phyloP scores from a whole-genome alignment of 2,329 filamentous ascomycete species.

The Neurospora sp. region DNA sequence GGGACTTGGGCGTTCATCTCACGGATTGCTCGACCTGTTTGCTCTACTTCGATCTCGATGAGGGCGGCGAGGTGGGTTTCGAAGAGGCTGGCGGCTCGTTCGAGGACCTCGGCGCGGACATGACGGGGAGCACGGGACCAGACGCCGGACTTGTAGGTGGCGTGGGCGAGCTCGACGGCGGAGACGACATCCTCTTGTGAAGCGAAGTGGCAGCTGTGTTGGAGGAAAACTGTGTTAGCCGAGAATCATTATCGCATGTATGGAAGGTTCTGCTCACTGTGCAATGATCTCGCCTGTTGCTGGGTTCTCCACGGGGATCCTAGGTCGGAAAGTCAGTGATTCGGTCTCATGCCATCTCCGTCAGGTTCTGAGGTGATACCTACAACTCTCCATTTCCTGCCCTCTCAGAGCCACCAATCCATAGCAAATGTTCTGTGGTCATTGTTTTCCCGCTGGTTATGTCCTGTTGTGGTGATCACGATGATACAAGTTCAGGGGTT shows the following conservation, averaged over 20 bases:
- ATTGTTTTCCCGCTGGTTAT: neutral
- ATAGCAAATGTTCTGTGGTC: neutral
- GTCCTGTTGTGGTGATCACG: neutral
- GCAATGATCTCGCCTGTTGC: conserved; percentile 20
- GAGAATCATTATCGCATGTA: neutral
- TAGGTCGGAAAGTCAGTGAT: conserved; percentile 1
- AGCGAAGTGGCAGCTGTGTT: conserved; percentile 36
- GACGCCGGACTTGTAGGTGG: conserved; percentile 37
- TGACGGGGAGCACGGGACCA: conserved; percentile 51
- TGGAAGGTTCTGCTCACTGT: conserved; percentile 5
- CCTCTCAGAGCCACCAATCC: neutral
- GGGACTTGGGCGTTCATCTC: conserved; percentile 64
- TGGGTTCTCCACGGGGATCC: conserved; percentile 20
- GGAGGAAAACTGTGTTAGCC: neutral
- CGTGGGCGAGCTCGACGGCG: conserved; percentile 32
- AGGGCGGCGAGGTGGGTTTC: conserved; percentile 41
- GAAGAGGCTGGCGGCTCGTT: conserved; percentile 47
- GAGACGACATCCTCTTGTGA: conserved; percentile 33
- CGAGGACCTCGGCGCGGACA: conserved; percentile 51
- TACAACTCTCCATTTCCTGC: neutral
- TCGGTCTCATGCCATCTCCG: neutral
- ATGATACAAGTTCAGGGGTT: neutral
- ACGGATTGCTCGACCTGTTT: conserved; percentile 58
- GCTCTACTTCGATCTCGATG: conserved; percentile 53
- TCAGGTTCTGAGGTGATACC: neutral